Evolutionary conservation across 2,329 filamentous ascomycete genomes (phyloP).

Genomic region (Sphaceloma murrayae): DNA sequence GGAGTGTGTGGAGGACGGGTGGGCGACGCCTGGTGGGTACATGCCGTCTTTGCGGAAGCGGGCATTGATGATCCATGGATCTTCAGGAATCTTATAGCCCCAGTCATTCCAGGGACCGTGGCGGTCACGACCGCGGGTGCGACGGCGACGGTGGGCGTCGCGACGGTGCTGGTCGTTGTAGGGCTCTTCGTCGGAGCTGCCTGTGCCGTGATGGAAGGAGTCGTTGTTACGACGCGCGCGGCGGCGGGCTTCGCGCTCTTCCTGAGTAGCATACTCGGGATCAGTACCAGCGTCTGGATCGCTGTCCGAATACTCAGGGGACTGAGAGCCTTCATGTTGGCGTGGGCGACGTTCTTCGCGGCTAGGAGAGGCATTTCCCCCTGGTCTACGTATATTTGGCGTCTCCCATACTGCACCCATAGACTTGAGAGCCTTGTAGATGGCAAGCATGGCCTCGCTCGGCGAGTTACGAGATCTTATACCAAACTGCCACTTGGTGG

Average conservation of each 20-base stretch:
- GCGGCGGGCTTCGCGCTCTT: conserved; percentile 28
- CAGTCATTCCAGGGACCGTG: conserved; percentile 41
- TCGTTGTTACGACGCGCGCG: conserved; percentile 17
- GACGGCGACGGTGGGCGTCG: conserved; percentile 24
- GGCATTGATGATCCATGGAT: conserved; percentile 89
- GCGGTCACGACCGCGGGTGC: conserved; percentile 30
- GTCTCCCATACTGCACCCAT: conserved; percentile 82
- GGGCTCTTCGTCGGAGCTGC: conserved; percentile 19
- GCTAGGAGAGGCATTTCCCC: conserved; percentile 34
- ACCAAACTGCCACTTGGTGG: conserved; percentile 94
- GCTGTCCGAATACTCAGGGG: conserved; percentile 32
- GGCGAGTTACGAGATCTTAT: conserved; percentile 91
- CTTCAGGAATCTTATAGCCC: conserved; percentile 77
- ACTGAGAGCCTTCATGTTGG: conserved; percentile 22
- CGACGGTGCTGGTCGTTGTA: conserved; percentile 5
- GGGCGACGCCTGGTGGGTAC: conserved; percentile 44
- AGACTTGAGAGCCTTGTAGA: conserved; percentile 82
- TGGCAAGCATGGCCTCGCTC: conserved; percentile 86
- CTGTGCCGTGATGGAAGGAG: conserved; percentile 14
- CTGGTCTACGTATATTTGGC: conserved; percentile 33
- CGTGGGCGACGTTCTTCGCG: conserved; percentile 26
- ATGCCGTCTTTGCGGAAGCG: conserved; percentile 78
- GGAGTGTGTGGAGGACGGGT: conserved; percentile 42
- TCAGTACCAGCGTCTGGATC: conserved; percentile 32
- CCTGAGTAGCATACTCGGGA: conserved; percentile 30